Evolutionary conservation across 768 basidiomycete genomes (phyloP), one percentile per base, ranked within the genome.

Genomic region (Termitomyces heimii): DNA sequence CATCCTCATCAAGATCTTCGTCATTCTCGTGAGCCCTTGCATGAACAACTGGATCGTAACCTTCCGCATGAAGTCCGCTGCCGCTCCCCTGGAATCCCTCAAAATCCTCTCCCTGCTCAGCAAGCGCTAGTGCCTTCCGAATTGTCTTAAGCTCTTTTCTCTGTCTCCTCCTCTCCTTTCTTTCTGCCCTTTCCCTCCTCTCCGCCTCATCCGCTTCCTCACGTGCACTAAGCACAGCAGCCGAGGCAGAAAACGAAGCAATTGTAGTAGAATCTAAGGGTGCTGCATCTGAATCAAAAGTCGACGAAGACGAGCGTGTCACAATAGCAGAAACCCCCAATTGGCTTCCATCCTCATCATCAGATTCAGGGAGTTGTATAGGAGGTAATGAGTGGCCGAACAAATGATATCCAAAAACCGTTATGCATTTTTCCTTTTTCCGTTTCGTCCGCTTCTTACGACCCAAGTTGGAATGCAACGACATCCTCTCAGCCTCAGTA

Each of bases 261-360:
- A 90, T 87, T 18, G 77, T 72, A 10, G 79, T 75, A 7, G 80
- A 68, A 51, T 86, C 85, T 14, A 90, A 72, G 1, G 82, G 82
- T 5, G 86, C 81, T 3, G 88, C 87, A 59, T 89, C 88, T 0
- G 84, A 83, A 68, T 89, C 88, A 43, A 88, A 77, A 5, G 84
- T 85, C 22, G 62, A 31, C 47, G 63, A 64, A 34, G 69, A 62
- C 32, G 69, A 63, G 52, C 61, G 56, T 5, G 67, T 65, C 16
- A 54, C 55, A 6, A 57, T 39, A 24, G 35, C 40, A 48, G 59
- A 60, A 43, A 37, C 40, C 34, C 29, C 55, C 10, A 53, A 40
- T 8, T 60, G 48, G 13, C 66, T 70, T 4, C 54, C 44, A 48
- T 34, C 75, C 14, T 79, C 74, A 12, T 75, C 77, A 10, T 85